Evolutionary conservation across 495 filamentous ascomycete species (phyloP).

Genomic region (Amphirosellinia nigrospora): DNA sequence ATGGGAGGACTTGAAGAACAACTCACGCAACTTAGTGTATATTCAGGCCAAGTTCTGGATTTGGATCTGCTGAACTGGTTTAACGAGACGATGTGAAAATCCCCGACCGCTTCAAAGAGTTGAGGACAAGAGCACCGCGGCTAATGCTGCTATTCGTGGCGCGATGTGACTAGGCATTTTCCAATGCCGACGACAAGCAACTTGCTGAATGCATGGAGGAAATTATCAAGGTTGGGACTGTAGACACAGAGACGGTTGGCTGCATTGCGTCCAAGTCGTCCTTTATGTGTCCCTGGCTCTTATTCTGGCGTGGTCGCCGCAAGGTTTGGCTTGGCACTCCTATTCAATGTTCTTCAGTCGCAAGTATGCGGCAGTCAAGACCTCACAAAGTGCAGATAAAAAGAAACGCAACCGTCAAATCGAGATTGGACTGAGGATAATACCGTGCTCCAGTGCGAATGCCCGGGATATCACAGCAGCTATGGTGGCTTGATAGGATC

Average conservation of each 20-base stretch:
- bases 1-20: constrained; percentile 93
- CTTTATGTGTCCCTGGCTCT: constrained; percentile 93
- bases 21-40: constrained; percentile 88
- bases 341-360: constrained; percentile 95
- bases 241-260: constrained; percentile 95
- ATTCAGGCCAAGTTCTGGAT: constrained; percentile 92
- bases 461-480: constrained; percentile 67
- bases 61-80: constrained; percentile 92
- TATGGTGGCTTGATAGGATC: constrained; percentile 63
- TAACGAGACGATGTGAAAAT: constrained; percentile 82
- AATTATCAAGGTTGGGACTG: constrained; percentile 92
- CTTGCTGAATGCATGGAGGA: constrained; percentile 85
- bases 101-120: constrained; percentile 77
- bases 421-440: constrained; percentile 96
- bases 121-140: constrained; percentile 59
- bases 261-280: constrained; percentile 96
- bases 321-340: constrained; percentile 86
- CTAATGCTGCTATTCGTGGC: constrained; percentile 76
- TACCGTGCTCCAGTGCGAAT: constrained; percentile 87
- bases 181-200: constrained; percentile 74
- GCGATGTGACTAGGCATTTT: constrained; percentile 90
- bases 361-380: constrained; percentile 78
- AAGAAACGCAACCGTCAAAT: constrained; percentile 90
- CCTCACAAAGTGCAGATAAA: constrained; percentile 70
- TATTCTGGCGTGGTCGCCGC: constrained; percentile 85